phyloP scores from a whole-genome alignment of 176 grass and related monocot genomes.

The barley (Hordeum vulgare) region DNA sequence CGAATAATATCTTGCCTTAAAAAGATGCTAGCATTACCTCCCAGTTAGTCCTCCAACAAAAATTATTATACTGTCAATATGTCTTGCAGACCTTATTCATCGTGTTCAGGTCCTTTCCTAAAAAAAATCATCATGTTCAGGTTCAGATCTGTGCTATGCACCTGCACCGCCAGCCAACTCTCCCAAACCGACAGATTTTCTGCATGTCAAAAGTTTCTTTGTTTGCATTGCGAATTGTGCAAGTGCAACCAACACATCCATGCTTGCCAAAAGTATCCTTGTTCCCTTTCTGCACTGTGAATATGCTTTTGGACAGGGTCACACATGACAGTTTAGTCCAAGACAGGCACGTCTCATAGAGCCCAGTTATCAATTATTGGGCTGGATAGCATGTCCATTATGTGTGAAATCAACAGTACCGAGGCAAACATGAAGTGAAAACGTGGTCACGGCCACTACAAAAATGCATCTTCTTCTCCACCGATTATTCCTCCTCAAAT shows the following conservation, averaged over 20 bases:
- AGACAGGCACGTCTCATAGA: background rate
- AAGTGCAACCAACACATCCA: too few relatives aligned
- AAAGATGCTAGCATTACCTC: background rate
- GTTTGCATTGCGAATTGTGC: too few relatives aligned
- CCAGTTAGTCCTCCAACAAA: background rate
- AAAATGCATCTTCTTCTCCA: too few relatives aligned
- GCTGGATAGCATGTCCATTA: background rate
- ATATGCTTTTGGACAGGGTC: too few relatives aligned
- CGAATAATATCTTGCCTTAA: background rate
- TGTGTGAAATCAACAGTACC: background rate
- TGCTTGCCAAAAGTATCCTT: too few relatives aligned
- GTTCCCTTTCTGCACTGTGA: too few relatives aligned
- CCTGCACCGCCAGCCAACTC: background rate
- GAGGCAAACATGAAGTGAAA: conserved; percentile 1
- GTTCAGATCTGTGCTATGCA: background rate
- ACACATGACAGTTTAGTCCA: background rate
- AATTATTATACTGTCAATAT: background rate
- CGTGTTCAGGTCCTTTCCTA: too few relatives aligned
- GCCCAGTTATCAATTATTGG: background rate
- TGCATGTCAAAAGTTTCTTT: background rate
- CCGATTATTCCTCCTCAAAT: too few relatives aligned
- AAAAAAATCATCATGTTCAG: too few relatives aligned
- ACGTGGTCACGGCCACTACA: background rate
- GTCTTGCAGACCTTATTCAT: background rate
- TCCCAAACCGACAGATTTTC: background rate